Conservation (phyloP, 2,329 filamentous ascomycete species). For the Ophiocordyceps camponoti-rufipedis region DNA sequence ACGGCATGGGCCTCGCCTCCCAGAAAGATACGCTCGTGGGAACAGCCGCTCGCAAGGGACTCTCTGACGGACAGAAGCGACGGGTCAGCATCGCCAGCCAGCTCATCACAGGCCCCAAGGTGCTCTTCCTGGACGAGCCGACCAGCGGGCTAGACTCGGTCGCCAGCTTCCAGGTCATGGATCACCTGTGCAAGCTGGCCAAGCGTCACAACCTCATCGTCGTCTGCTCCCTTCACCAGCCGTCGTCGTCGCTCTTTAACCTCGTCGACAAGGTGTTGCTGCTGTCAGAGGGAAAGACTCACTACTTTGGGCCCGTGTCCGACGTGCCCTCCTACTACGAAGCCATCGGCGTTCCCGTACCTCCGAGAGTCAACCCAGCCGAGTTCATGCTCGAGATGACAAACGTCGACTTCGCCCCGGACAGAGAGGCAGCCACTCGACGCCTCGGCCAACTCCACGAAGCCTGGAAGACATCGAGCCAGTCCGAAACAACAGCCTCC, state of each 20-base stretch:
- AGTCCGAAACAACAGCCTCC: neutral
- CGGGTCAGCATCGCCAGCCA: constrained; percentile 65
- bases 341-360: constrained; percentile 40
- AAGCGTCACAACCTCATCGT: constrained; percentile 54
- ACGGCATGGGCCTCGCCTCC: constrained; percentile 52
- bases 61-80: constrained; percentile 73
- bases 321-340: constrained; percentile 43
- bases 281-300: constrained; percentile 50
- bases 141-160: constrained; percentile 71
- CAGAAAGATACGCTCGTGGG: constrained; percentile 60
- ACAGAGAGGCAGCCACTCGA: constrained; percentile 24
- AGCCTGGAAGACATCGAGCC: constrained; percentile 7
- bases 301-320: constrained; percentile 50
- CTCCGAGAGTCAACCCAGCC: constrained; percentile 57
- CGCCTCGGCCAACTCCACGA: constrained; percentile 9
- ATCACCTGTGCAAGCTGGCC: constrained; percentile 49
- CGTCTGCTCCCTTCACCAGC: constrained; percentile 72
- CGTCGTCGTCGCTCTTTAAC: constrained; percentile 60
- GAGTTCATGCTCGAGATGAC: constrained; percentile 65
- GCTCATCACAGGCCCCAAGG: constrained; percentile 62
- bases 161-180: constrained; percentile 59
- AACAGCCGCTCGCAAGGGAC: constrained; percentile 65
- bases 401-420: constrained; percentile 53
- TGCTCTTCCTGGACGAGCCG: constrained; percentile 71
- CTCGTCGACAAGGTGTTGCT: constrained; percentile 67